Conservation (phyloP, 768 basidiomycete genomes). For the Boletus edulis region DNA sequence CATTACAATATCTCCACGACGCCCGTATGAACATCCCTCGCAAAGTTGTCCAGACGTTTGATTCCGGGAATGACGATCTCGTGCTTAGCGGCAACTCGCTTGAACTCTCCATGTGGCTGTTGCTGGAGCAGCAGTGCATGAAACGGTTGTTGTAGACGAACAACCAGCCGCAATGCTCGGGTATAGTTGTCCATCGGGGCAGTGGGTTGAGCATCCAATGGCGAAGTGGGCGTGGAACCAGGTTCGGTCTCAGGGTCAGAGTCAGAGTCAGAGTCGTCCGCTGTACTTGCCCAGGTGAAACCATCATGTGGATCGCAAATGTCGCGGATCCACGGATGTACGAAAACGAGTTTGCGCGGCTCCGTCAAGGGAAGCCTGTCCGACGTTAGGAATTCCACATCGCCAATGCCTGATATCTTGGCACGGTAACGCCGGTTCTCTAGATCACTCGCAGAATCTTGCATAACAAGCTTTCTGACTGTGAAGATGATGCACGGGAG, state of each 20-base stretch:
- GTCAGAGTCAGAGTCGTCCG: not conserved
- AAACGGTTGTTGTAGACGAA: conserved; percentile 3
- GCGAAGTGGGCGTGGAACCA: not conserved
- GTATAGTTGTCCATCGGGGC: not conserved
- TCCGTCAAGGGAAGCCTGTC: not conserved
- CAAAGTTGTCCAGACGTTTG: not conserved
- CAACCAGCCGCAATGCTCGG: conserved; percentile 1
- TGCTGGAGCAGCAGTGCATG: not conserved
- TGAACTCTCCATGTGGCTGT: not conserved
- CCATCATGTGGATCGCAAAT: not conserved
- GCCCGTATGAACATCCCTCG: not conserved
- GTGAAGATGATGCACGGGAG: conserved; percentile 1
- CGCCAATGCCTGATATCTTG: not conserved
- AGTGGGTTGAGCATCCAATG: not conserved
- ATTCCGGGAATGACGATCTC: not conserved
- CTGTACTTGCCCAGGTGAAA: not conserved
- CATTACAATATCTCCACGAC: no score
- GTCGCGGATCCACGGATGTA: conserved; percentile 5
- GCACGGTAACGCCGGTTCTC: not conserved
- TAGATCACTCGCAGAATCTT: not conserved
- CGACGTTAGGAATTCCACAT: not conserved
- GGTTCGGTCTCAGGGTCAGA: not conserved
- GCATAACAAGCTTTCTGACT: not conserved
- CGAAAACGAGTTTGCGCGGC: not conserved
- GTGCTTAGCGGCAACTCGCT: not conserved